Evolutionary conservation across 495 filamentous ascomycete species (phyloP).

Genomic region (Talaromyces ruber): DNA sequence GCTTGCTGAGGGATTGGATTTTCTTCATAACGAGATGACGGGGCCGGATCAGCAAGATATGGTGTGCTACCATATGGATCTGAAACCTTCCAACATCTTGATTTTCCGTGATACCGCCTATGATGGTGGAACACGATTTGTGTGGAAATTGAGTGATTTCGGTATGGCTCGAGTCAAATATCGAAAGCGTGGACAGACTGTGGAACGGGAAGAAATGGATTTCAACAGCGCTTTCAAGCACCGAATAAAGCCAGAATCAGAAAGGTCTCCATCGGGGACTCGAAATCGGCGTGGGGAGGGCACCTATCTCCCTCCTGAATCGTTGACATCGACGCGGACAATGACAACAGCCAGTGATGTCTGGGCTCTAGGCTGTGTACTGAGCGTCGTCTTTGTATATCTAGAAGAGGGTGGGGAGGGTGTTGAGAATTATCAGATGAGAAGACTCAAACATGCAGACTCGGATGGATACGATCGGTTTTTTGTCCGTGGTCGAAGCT

Average conservation of each 20-base stretch:
- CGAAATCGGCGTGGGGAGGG: conserved; percentile 12
- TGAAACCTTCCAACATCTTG: conserved; percentile 28
- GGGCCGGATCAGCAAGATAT: conserved; percentile 13
- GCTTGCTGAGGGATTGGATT: conserved; percentile 22
- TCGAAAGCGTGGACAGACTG: conserved; percentile 6
- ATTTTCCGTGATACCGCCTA: conserved; percentile 17
- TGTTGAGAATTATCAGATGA: conserved; percentile 16
- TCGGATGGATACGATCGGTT: conserved; percentile 18
- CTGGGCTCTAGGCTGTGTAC: conserved; percentile 27
- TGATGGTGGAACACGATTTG: conserved; percentile 2
- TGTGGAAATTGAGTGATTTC: conserved; percentile 33
- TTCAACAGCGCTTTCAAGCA: conserved; percentile 3
- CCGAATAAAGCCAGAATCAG: not conserved
- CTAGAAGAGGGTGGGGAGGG: conserved; percentile 19
- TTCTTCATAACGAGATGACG: conserved; percentile 25
- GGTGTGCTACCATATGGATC: conserved; percentile 30
- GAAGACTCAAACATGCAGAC: conserved; percentile 12
- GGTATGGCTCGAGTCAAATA: conserved; percentile 27
- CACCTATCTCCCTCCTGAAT: conserved; percentile 26
- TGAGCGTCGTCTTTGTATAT: conserved; percentile 26
- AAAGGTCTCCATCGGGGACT: conserved; percentile 13
- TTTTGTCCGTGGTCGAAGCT: conserved; percentile 12
- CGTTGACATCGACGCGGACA: conserved; percentile 8
- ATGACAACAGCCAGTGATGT: conserved; percentile 26
- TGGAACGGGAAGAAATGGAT: conserved; percentile 6